A percentile compares a stretch with the other conserved stretches of the same genome.
Conservation (phyloP, 345 rosid genomes). For the Raphanus sativus region DNA sequence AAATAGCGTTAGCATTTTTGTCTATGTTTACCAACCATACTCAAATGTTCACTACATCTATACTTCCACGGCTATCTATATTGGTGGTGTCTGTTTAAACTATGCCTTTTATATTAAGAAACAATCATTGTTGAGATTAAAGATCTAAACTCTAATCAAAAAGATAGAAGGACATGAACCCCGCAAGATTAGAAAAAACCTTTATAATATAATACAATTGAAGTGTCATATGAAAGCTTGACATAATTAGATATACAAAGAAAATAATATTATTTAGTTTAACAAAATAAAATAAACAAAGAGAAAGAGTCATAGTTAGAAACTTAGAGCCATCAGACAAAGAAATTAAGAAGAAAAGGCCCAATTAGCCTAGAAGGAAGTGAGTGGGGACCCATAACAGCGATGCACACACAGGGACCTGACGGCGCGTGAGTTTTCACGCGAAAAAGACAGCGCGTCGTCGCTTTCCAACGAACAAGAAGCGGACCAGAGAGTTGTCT, state of each 20-base stretch:
- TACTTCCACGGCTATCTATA: conserved; percentile 15
- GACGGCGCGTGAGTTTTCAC: conserved; percentile 24
- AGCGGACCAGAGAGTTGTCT: conserved; percentile 32
- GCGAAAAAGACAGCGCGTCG: conserved; percentile 25
- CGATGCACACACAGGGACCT: conserved; percentile 16
- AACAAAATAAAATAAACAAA: background rate
- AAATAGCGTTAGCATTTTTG: background rate
- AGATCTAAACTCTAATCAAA: background rate
- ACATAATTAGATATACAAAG: background rate
- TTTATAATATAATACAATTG: no score
- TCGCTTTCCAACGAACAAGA: conserved; percentile 7
- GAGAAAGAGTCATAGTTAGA: no score
- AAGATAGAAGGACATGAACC: background rate
- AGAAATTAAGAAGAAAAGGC: no score
- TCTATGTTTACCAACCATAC: conserved; percentile 21
- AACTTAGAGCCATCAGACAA: no score
- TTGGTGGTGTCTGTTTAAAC: background rate
- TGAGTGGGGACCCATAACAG: conserved; percentile 29
- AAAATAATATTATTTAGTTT: conserved; percentile 7
- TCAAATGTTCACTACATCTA: background rate
- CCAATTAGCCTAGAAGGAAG: background rate
- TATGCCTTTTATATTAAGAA: background rate
- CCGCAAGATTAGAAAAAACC: no score
- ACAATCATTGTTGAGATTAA: background rate
- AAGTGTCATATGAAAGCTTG: no score